Evolutionary conservation across 2,329 filamentous ascomycete species (phyloP), one percentile per base, ranked within the genome.

Genomic region (Ophiocordyceps sinensis): DNA sequence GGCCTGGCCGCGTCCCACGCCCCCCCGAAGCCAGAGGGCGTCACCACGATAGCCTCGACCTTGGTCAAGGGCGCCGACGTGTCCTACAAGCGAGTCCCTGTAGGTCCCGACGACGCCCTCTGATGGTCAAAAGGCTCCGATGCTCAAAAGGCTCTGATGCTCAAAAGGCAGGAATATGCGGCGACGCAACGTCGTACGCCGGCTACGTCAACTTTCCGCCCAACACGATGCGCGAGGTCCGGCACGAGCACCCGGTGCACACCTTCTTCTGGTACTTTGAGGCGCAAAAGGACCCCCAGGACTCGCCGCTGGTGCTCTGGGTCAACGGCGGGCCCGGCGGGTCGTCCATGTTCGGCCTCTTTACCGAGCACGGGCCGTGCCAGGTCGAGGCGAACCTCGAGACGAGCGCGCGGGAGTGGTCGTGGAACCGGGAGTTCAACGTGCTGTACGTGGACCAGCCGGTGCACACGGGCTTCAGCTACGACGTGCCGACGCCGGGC

Each of bases 381-480:
- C 56, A 70, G 46, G 55, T 72, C 28, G 54, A 70, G 41, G 53
- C 68, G 45, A 60, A 70, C 39, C 64, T 63, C 34, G 67, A 72
- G 42, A 65, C 66, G 23, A 78, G 73, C 21, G 62, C 70, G 19
- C 69, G 75, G 43, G 65, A 72, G 40, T 82, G 73, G 71, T 74
- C 75, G 34, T 82, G 77, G 77, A 77, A 82, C 55, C 66, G 59
- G 30, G 56, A 61, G 41, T 63, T 64, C 44, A 68, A 68, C 46
- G 64, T 68, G 62, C 62, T 77, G 9, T 77, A 71, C 56, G 68
- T 77, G 42, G 69, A 73, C 52, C 65, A 71, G 70, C 79, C 78
- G 11, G 77, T 77, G 44, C 78, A 84, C 55, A 73, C 83, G 31
- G 74, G 75, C 34, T 77, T 82, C 47, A 82, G 77, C 2, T 77